Evolutionary conservation across 2,329 filamentous ascomycete genomes (phyloP).

Genomic region (Penicillium sp.): DNA sequence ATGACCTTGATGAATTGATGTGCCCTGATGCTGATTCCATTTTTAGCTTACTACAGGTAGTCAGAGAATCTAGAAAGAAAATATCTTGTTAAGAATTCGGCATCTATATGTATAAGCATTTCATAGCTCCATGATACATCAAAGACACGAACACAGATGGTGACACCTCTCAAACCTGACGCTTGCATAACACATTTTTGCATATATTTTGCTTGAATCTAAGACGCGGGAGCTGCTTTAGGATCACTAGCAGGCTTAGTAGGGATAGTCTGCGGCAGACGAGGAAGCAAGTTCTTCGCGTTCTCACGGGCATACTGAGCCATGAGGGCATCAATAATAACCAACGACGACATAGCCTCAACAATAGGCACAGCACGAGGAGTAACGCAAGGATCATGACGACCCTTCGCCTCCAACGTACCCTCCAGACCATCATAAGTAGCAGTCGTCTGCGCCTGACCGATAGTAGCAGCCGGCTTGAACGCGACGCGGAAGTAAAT

Average conservation of each 20-base stretch:
- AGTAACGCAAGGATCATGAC: slow-evolving; percentile 91
- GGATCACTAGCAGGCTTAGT: slow-evolving; percentile 32
- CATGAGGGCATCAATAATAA: slow-evolving; percentile 81
- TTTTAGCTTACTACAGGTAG: too few relatives aligned
- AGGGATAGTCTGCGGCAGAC: slow-evolving; percentile 36
- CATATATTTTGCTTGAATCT: slow-evolving; percentile 4
- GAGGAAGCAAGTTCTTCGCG: slow-evolving; percentile 47
- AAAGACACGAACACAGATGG: neutral
- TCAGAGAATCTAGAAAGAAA: too few relatives aligned
- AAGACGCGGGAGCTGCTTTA: slow-evolving; percentile 14
- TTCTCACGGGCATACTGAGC: slow-evolving; percentile 66
- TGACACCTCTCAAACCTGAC: neutral
- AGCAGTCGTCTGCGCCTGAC: slow-evolving; percentile 78
- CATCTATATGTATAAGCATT: slow-evolving; percentile 4
- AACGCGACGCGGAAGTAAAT: slow-evolving; percentile 95
- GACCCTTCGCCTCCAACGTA: slow-evolving; percentile 80
- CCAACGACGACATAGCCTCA: slow-evolving; percentile 85
- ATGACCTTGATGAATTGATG: slow-evolving; percentile 2
- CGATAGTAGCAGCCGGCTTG: slow-evolving; percentile 92
- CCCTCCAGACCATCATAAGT: slow-evolving; percentile 75
- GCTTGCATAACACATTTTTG: slow-evolving; percentile 5
- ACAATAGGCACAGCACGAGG: slow-evolving; percentile 69
- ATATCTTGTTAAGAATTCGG: neutral
- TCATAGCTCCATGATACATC: slow-evolving; percentile 4
- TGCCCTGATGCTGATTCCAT: neutral